Base-by-base conservation (phyloP, 331 rosid species). In the Malus hybrid region DNA sequence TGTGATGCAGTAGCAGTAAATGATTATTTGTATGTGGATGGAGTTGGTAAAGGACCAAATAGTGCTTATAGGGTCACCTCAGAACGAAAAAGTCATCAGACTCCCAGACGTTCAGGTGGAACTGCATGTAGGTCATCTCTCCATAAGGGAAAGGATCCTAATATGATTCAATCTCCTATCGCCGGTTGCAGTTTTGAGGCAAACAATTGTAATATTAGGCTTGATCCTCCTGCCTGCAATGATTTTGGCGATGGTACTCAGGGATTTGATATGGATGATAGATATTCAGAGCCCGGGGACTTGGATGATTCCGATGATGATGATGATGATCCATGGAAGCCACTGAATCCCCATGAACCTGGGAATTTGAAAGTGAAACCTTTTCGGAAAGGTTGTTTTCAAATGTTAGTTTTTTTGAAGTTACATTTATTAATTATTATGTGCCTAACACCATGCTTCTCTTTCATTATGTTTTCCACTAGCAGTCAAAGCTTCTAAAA, bases 301-400 rank as follows among this genome's bases (percentile, higher is more conserved):
- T 79, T 78, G 60, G 86, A 86, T 75, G 86, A 71, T 79, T 87
- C 89, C 46, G 12, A 39, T 33, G 97, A 90, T 77, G 86, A 74
- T 18, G 82, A 6, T 48, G 19, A 83, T 26, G 93, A 94, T 86
- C 97, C 91, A 5, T 95, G 99, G 99, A 89, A 87, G 83, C 97
- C 93, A 77, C 83, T 95, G 84, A 90, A 92, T 89, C 99, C 97
- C 74, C 99, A 95, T 75, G 96, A 87, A 78, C 86, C 87, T 10
- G 99, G 97, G 75, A 89, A 85, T 77, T 89, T 89, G 85, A 90
- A 78, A 78, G 86, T 89, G 79, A 92, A 95, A 79, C 97, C 96
- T 75, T 95, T 89, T 66, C 82, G 90, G 77, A 95, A 92, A 92
- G 97, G 99, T 95, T 62, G 79, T 65, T 63, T 14, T 28, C 62